Conservation (phyloP, 306 rosid genomes). For the Gleditsia sinensis region DNA sequence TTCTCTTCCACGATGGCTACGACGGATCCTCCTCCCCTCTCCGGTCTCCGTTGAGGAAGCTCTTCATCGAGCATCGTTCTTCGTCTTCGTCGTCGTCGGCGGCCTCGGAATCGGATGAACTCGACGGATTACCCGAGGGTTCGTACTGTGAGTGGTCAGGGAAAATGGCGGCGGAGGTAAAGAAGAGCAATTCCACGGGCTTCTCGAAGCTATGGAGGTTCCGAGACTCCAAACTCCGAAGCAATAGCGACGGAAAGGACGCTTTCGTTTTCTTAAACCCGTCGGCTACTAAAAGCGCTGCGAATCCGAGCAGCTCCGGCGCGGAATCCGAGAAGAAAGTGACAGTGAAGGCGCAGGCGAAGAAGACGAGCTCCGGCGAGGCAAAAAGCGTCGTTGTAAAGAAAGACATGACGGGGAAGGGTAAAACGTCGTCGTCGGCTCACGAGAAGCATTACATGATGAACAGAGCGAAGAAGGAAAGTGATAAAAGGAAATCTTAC, state of each 20-base stretch:
- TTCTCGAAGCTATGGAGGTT: slow-evolving; percentile 61
- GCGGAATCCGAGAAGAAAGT: neutral
- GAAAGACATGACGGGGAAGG: neutral
- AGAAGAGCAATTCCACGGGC: slow-evolving; percentile 68
- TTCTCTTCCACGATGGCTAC: slow-evolving; percentile 10
- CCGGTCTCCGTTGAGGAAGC: slow-evolving; percentile 52
- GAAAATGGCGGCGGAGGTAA: slow-evolving; percentile 32
- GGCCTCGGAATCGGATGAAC: slow-evolving; percentile 43
- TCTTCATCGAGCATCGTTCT: slow-evolving; percentile 44
- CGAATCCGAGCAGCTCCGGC: neutral
- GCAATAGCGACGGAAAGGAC: slow-evolving; percentile 62
- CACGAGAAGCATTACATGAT: slow-evolving; percentile 56
- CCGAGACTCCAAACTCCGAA: slow-evolving; percentile 50
- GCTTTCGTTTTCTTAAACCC: slow-evolving; percentile 50
- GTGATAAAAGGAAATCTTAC: slow-evolving; percentile 51
- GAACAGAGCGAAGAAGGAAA: slow-evolving; percentile 51
- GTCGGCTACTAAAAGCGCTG: neutral
- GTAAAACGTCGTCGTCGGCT: slow-evolving; percentile 43
- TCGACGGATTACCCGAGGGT: slow-evolving; percentile 35
- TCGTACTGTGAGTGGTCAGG: slow-evolving; percentile 63
- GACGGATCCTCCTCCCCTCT: slow-evolving; percentile 10
- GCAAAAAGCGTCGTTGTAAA: neutral
- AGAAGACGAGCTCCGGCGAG: neutral
- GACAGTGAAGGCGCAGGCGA: neutral
- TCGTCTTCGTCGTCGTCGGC: slow-evolving; percentile 25